Conservation (phyloP, 2,329 filamentous ascomycete species). For the Colletotrichum brevisporum region DNA sequence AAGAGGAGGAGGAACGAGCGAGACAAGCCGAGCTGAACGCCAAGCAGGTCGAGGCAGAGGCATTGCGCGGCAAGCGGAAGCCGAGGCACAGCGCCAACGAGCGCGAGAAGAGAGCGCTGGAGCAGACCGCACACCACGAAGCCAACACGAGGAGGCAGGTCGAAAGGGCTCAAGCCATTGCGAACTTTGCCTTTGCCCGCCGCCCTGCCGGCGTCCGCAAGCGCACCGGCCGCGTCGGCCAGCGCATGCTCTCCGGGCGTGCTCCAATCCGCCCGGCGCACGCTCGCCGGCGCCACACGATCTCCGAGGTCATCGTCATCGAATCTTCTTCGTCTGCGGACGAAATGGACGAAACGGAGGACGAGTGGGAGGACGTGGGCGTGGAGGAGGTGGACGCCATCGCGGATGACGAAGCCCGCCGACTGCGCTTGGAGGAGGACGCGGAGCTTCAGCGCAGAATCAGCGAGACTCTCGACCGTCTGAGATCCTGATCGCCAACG, state of each 20-base stretch:
- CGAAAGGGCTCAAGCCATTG: not conserved
- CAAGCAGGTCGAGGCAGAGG: not conserved
- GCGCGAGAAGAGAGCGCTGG: not conserved
- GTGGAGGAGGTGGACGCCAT: not conserved
- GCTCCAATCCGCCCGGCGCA: not conserved
- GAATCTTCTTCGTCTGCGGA: not conserved
- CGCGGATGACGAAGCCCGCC: not conserved
- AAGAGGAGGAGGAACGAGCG: not conserved
- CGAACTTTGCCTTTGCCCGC: constrained; percentile 2
- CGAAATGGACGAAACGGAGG: not conserved
- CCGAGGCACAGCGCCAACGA: not conserved
- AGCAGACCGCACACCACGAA: not conserved
- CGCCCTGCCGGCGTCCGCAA: constrained; percentile 11
- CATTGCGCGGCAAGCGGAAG: not conserved
- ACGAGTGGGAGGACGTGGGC: not conserved
- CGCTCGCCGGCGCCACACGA: not conserved
- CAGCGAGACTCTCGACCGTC: not conserved
- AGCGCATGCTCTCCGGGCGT: not conserved
- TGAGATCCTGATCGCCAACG: not conserved
- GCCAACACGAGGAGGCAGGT: not conserved
- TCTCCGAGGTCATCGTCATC: not conserved
- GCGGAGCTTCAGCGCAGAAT: constrained; percentile 5
- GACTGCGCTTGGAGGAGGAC: not conserved
- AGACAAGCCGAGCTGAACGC: not conserved
- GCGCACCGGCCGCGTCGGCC: constrained; percentile 7